A percentile compares a stretch with the other conserved stretches of the same genome.
Conservation (phyloP, 108 stramenopile genomes). For the Craspedostauros australis region DNA sequence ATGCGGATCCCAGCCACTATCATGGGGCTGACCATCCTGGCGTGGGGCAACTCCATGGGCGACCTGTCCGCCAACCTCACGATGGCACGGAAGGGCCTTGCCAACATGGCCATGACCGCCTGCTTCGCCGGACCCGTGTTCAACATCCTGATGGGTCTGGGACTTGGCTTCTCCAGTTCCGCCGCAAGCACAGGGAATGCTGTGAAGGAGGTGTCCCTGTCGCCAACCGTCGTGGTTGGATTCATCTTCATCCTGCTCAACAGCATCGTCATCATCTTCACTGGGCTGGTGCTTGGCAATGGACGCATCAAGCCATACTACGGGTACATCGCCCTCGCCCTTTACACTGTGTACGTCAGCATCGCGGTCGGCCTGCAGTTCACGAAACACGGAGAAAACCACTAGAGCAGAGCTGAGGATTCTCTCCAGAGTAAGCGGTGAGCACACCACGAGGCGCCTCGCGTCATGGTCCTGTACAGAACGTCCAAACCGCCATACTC, state of each 20-base stretch:
- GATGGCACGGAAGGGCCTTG: conserved; percentile 89
- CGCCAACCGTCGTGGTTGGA: conserved; percentile 47
- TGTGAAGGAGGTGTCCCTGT: conserved; percentile 31
- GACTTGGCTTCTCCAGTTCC: conserved; percentile 57
- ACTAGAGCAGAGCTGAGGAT: too few species aligned
- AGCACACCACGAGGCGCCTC: too few species aligned
- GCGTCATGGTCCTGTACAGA: too few species aligned
- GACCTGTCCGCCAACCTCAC: conserved; percentile 92
- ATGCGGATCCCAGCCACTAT: conserved; percentile 73
- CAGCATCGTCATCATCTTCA: conserved; percentile 37
- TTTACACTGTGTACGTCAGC: conserved; percentile 34
- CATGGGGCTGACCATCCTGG: conserved; percentile 91
- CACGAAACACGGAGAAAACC: not conserved
- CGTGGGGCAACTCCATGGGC: conserved; percentile 92
- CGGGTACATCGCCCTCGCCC: conserved; percentile 47
- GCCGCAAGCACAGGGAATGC: conserved; percentile 25
- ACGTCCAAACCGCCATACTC: too few species aligned
- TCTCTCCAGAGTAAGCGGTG: too few species aligned
- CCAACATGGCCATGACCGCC: conserved; percentile 86
- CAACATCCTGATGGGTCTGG: conserved; percentile 86
- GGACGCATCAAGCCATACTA: conserved; percentile 53
- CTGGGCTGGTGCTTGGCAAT: conserved; percentile 32
- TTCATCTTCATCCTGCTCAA: conserved; percentile 67
- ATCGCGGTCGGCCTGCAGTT: conserved; percentile 34
- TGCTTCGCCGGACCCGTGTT: conserved; percentile 97